Evolutionary conservation across 768 basidiomycete genomes (phyloP).

Genomic region (Dacryopinax spathularia): DNA sequence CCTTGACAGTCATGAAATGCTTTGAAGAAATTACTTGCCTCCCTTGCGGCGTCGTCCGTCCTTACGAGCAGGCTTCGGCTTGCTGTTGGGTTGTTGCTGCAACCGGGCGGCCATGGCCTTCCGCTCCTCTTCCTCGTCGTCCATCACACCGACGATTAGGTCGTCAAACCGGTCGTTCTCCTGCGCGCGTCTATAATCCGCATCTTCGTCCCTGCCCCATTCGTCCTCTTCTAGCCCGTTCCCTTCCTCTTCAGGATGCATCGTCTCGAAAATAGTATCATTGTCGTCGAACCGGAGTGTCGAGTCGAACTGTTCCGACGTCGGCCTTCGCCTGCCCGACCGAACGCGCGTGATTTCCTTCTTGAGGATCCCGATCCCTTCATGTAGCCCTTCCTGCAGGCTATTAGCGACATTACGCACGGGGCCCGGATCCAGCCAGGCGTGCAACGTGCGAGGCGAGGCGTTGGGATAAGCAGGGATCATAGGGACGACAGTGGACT

Average conservation of each 20-base stretch:
- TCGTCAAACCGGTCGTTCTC: constrained; percentile 24
- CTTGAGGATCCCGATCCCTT: constrained; percentile 16
- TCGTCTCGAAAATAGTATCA: constrained; percentile 14
- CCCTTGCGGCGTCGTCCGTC: not conserved
- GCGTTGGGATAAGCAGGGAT: constrained; percentile 75
- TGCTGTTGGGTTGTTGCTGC: not conserved
- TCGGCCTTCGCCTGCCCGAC: constrained; percentile 8
- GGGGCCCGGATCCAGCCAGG: constrained; percentile 16
- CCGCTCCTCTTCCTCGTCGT: constrained; percentile 22
- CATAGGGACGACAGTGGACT: constrained; percentile 27
- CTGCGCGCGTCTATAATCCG: constrained; percentile 20
- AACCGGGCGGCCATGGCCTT: not conserved
- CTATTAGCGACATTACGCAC: constrained; percentile 7
- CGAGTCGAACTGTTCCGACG: not conserved
- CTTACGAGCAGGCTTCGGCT: not conserved
- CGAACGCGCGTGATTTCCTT: constrained; percentile 18
- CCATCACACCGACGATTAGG: constrained; percentile 22
- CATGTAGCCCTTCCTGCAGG: constrained; percentile 15
- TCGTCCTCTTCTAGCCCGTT: constrained; percentile 15
- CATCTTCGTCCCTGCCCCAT: constrained; percentile 18
- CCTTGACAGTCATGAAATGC: not conserved
- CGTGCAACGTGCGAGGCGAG: constrained; percentile 10
- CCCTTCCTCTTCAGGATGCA: constrained; percentile 6
- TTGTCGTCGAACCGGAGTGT: constrained; percentile 19
- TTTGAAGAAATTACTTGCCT: not conserved